Base-by-base conservation (phyloP, 192 early-diverging fungal genomes). In the Backusella tarrabulga region DNA sequence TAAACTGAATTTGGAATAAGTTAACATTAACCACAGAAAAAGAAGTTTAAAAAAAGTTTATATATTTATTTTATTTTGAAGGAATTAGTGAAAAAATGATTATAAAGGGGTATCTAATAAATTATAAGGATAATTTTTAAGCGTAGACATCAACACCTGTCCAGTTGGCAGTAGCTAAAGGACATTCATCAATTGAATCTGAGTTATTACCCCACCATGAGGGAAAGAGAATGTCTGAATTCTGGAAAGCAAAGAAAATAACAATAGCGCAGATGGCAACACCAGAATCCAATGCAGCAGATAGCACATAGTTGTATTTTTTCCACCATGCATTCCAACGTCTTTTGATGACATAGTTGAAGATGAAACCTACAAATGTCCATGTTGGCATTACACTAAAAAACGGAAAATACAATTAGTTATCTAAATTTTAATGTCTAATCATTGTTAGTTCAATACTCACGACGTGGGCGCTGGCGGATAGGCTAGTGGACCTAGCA, bases 341-440 rank as follows among this genome's bases (percentile, higher is more conserved):
- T 73, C 88, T 87, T 80, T 93, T 90, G 82, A 92, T 88, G 44
- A 85, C 83, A 75, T 86, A 92, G 83, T 94, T 94, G 73, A 91
- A 91, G 68, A 93, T 77, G 82, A 93, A 91, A 3, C 89, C 91
- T 3, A 88, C 34, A 2, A 81, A 74, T n/a, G 84, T 70, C 86
- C 86, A 87, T 6, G 76, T 80, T 67, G 79, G 88, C n/a, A n/a
- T n/a, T n/a, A n/a, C n/a, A n/a, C n/a, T n/a, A n/a, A n/a, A n/a
- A n/a, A n/a, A n/a, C n/a, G n/a, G n/a, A n/a, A n/a, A n/a, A n/a
- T n/a, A n/a, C n/a, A n/a, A n/a, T n/a, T n/a, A n/a, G n/a, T n/a
- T n/a, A n/a, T n/a, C n/a, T n/a, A n/a, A n/a, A n/a, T n/a, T n/a
- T n/a, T n/a, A n/a, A n/a, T n/a, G n/a, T n/a, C n/a, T n/a, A n/a